phyloP scores from a whole-genome alignment of 2,329 filamentous ascomycete genomes.

The Verticillium isaacii region DNA sequence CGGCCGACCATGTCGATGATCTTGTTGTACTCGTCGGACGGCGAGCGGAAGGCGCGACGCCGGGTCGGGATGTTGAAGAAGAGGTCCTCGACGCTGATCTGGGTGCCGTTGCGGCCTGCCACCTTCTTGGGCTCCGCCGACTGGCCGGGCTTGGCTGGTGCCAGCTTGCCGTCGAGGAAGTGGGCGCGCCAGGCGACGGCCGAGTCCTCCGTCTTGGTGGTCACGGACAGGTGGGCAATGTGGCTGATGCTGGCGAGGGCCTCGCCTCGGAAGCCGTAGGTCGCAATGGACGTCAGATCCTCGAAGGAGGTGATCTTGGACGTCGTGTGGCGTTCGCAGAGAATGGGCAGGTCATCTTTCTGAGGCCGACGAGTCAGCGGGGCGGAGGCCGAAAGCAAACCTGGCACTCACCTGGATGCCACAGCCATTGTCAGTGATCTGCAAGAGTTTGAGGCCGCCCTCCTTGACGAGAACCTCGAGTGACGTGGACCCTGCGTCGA shows the following conservation, averaged over 20 bases:
- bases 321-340: constrained; percentile 95
- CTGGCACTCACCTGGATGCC: constrained; percentile 73
- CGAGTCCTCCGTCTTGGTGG: constrained; percentile 86
- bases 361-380: constrained; percentile 31
- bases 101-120: constrained; percentile 83
- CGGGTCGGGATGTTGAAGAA: constrained; percentile 95
- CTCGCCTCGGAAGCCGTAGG: constrained; percentile 97
- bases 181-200: constrained; percentile 86
- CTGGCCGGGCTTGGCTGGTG: constrained; percentile 82
- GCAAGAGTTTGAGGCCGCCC: constrained; percentile 87
- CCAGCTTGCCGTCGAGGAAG: constrained; percentile 78
- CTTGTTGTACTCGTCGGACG: constrained; percentile 94
- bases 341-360: constrained; percentile 86
- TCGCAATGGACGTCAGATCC: constrained; percentile 82
- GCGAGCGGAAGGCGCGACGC: constrained; percentile 81
- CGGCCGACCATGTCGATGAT: constrained; percentile 92
- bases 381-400: not conserved
- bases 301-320: constrained; percentile 94
- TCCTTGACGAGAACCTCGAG: constrained; percentile 92
- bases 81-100: constrained; percentile 93
- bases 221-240: constrained; percentile 92
- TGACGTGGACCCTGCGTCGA: constrained; percentile 92
- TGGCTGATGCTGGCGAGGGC: constrained; percentile 97
- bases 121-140: constrained; percentile 79
- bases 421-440: constrained; percentile 96